Base-by-base conservation (phyloP, 257 asterid species). In the Capsicum pubescens region DNA sequence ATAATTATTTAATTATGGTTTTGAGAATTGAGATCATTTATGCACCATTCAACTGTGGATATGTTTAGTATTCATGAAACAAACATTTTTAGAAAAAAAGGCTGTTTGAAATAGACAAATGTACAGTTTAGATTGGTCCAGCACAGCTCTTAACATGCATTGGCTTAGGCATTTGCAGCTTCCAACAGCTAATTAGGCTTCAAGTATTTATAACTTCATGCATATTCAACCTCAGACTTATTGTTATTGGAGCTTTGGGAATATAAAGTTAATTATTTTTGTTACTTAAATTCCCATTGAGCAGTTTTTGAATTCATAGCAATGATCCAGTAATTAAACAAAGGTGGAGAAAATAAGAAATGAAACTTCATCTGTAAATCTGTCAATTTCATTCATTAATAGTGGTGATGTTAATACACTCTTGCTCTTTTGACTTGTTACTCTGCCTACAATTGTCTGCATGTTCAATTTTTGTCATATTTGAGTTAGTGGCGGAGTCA, bases 141-240 rank as follows among this genome's bases (percentile, higher is more conserved):
- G 15, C 78, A 70, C 16, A 39, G 42, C 42, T 39, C 42, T 39
- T 39, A 4, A 39, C 42, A 70, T 70, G 56, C 78, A 70, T 70
- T 70, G 54, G 44, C 70, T 70, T 60, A 13, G 35, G 26, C 67
- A 60, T 60, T 60, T 70, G 79, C 56, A 70, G 42, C 79, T 17
- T 44, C 15, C 79, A 70, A 70, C 79, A 70, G 79, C 36, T 70
- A 70, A 26, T 26, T 26, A 26, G 17, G 13, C 26, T 60, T 60
- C 1, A 48, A 48, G 10, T 48, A 9, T 48, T 48, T 48, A 59
- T 39, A 39, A 39, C 42, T 4, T 39, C 42, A 39, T 26, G 42
- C 42, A 39, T 39, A 39, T 39, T 36, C 42, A 36, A 36, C 42
- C 42, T 36, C 42, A 36, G 42, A 36, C 4, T 36, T 2, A 36